Percentiles rank a stretch among this genome's conserved stretches.
These are phyloP conservation scores for Didymella segeticola DNA, from an alignment of 2,329 filamentous ascomycete species.

Conservation along the genomic window DNA sequence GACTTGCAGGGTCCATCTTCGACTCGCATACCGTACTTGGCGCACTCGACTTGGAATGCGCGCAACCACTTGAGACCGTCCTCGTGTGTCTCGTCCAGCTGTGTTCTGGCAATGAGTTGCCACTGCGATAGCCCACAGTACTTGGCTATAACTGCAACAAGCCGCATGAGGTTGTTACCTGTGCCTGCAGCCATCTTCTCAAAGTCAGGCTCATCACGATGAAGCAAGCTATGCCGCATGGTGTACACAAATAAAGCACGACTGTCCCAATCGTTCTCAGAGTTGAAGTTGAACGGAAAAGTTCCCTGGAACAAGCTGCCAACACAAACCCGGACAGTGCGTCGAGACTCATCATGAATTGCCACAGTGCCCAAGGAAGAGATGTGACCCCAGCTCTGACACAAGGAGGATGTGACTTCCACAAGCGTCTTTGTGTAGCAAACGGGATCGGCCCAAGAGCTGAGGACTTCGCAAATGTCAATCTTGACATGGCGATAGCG, in stretches of 20 bases:
- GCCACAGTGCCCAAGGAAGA: background rate
- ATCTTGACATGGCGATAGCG: slow-evolving; percentile 14
- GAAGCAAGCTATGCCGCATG: background rate
- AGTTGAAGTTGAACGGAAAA: slow-evolving; percentile 17
- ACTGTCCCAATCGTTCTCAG: background rate
- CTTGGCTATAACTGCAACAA: background rate
- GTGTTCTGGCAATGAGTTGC: slow-evolving; percentile 5
- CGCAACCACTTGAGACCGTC: background rate
- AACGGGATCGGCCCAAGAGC: slow-evolving; percentile 7
- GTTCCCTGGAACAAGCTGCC: slow-evolving; percentile 15
- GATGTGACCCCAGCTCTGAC: slow-evolving; percentile 14
- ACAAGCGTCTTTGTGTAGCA: slow-evolving; percentile 7
- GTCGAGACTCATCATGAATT: background rate
- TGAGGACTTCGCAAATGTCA: background rate
- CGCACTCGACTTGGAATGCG: background rate
- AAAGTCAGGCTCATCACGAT: background rate
- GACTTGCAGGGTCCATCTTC: background rate
- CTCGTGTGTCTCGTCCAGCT: background rate
- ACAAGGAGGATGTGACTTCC: slow-evolving; percentile 11
- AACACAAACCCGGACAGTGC: slow-evolving; percentile 12
- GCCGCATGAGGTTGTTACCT: slow-evolving; percentile 2
- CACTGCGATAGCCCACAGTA: slow-evolving; percentile 3
- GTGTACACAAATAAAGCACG: background rate
- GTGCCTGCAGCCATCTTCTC: slow-evolving; percentile 4
- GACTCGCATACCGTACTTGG: background rate